These are phyloP conservation scores for Trapa incisa DNA, from an alignment of 345 rosid species.

Conservation along the genomic window DNA sequence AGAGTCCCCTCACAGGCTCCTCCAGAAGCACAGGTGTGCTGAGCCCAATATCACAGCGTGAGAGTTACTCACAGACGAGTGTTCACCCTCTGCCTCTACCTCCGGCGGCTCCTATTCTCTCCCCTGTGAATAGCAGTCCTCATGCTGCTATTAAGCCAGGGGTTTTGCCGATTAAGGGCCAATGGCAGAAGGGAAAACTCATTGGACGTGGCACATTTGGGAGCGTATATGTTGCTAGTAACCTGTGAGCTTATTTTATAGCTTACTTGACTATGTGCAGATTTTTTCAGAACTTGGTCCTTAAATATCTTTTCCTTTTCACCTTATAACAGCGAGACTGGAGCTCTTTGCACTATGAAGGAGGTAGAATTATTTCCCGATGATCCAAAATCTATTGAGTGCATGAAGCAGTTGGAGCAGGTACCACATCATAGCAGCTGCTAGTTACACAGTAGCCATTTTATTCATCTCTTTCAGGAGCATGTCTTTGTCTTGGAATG, in stretches of 20 bases:
- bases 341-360: constrained; percentile 96
- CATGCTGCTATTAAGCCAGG: constrained; percentile 38
- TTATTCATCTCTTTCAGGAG: neutral
- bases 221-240: constrained; percentile 86
- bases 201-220: constrained; percentile 99
- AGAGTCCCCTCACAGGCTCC: constrained; percentile 29
- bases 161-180: constrained; percentile 32
- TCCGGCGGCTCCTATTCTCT: constrained; percentile 50
- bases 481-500: neutral
- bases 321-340: constrained; percentile 53
- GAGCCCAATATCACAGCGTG: constrained; percentile 25
- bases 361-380: constrained; percentile 88
- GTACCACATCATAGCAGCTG: constrained; percentile 16
- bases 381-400: constrained; percentile 80
- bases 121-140: constrained; percentile 25
- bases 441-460: too few species aligned
- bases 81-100: constrained; percentile 91
- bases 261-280: constrained; percentile 4
- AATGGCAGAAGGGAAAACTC: constrained; percentile 92
- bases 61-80: constrained; percentile 21
- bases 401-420: constrained; percentile 83
- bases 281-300: constrained; percentile 2
- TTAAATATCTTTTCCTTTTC: constrained; percentile 12
- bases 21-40: constrained; percentile 37
- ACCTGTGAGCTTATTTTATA: constrained; percentile 31